Evolutionary conservation across 768 basidiomycete genomes (phyloP).

Genomic region (Brasilioporus rufonigricans): DNA sequence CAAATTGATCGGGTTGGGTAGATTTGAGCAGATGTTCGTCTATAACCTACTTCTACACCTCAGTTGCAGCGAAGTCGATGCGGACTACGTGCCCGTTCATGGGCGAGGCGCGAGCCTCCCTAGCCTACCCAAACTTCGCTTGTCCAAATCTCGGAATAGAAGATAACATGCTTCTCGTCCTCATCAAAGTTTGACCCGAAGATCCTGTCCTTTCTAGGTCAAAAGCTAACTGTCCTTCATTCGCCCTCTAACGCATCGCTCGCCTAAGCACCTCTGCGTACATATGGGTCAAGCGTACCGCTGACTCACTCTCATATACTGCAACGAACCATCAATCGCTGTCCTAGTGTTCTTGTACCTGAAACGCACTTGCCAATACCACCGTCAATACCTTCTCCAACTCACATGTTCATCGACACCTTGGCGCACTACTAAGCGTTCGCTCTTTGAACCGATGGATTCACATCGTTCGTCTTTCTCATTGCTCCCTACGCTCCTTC

Average conservation of each 20-base stretch:
- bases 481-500: not conserved
- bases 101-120: constrained; percentile 69
- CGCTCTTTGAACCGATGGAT: constrained; percentile 5
- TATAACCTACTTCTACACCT: constrained; percentile 81
- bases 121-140: constrained; percentile 41
- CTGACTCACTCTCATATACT: not conserved
- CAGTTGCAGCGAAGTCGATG: constrained; percentile 71
- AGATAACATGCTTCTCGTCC: constrained; percentile 25
- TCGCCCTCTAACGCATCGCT: too few species aligned
- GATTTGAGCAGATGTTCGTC: constrained; percentile 88
- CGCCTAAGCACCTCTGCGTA: not conserved
- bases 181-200: not conserved
- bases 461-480: not conserved
- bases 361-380: constrained; percentile 10
- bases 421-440: constrained; percentile 12
- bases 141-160: constrained; percentile 56
- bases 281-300: not conserved
- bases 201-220: not conserved
- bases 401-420: constrained; percentile 9
- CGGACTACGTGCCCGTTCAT: constrained; percentile 73
- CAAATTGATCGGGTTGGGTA: constrained; percentile 27
- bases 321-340: not conserved
- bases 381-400: not conserved
- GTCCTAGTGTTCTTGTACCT: constrained; percentile 16
- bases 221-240: not conserved